Conservation (phyloP, 2,329 filamentous ascomycete genomes). For the Alternaria angustiovoidea region DNA sequence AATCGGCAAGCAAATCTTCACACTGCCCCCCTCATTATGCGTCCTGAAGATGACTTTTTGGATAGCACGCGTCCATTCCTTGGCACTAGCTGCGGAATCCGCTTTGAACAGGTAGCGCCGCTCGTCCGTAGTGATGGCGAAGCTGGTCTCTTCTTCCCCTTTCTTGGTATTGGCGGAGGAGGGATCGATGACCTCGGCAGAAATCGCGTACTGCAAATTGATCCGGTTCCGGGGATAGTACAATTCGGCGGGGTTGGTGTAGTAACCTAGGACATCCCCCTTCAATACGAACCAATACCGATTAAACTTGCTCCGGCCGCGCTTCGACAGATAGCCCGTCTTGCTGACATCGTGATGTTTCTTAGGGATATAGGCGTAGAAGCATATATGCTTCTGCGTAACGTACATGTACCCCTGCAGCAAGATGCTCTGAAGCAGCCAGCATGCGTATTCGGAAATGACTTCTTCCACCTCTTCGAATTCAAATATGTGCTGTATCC, state of each 20-base stretch:
- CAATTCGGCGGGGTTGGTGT: slow-evolving; percentile 79
- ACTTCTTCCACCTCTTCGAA: slow-evolving; percentile 85
- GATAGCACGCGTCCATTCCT: slow-evolving; percentile 94
- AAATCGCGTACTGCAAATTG: slow-evolving; percentile 89
- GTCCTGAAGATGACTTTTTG: slow-evolving; percentile 95
- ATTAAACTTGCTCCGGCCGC: slow-evolving; percentile 86
- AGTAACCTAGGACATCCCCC: slow-evolving; percentile 91
- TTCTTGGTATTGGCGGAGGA: slow-evolving; percentile 64
- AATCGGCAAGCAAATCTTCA: slow-evolving; percentile 92
- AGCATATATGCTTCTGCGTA: slow-evolving; percentile 90
- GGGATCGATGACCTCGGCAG: slow-evolving; percentile 74
- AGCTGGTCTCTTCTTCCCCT: slow-evolving; percentile 75
- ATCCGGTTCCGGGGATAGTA: slow-evolving; percentile 95
- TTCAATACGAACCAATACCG: slow-evolving; percentile 94
- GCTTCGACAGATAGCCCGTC: slow-evolving; percentile 87
- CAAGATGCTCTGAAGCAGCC: slow-evolving; percentile 88
- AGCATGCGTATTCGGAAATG: slow-evolving; percentile 91
- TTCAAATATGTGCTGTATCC: slow-evolving; percentile 71
- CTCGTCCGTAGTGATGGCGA: slow-evolving; percentile 82
- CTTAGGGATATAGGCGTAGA: slow-evolving; percentile 96
- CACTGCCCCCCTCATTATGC: slow-evolving; percentile 94
- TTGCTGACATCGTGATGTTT: slow-evolving; percentile 77
- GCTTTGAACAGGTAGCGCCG: slow-evolving; percentile 87
- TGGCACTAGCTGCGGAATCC: slow-evolving; percentile 85
- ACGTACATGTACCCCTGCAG: slow-evolving; percentile 97